Evolutionary conservation across 192 early-diverging fungal species (phyloP), one percentile per base, ranked within the genome.

Genomic region (Podila verticillata): DNA sequence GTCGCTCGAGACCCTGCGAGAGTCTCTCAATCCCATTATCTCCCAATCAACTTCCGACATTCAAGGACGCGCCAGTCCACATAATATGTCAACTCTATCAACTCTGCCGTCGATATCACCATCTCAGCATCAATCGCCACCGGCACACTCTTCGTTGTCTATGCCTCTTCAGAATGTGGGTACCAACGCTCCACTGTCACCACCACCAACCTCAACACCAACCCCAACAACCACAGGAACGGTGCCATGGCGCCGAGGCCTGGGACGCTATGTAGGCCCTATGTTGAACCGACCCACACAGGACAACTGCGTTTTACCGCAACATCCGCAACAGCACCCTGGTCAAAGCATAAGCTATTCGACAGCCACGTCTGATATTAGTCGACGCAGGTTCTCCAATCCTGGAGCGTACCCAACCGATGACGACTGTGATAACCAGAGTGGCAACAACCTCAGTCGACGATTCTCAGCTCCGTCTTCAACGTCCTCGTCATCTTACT

Each of bases 251-350:
- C 68, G 60, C 12, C 30, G 22, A 24, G 68, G 68, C 8, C 60
- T 70, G 24, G 68, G 68, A 29, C 31, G 68, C 19, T 70, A 70
- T 62, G 68, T 70, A 12, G 68, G 68, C 1, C 68, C 68, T 29
- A 15, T 70, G 58, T 10, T 70, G 48, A 61, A 39, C 17, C 68
- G 48, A 6, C 44, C 59, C 13, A 5, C 22, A 6, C 59, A 62
- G 28, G 35, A 69, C 30, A 48, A 61, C n/a, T 20, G 32, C n/a
- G 20, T 61, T 5, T 29, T 49, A 10, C 56, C 56, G 34, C 49
- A 57, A 15, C 59, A 70, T n/a, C 59, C 59, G 2, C 68, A 48
- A 15, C 73, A 74, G 34, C 67, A 62, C 31, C 49, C 68, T 54
- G 57, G 32, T 22, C 72, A 67, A 60, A 66, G 66, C 51, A 44